These are phyloP conservation scores for Didymella sp. DNA, from an alignment of 2,329 filamentous ascomycete species.

Conservation along the genomic window DNA sequence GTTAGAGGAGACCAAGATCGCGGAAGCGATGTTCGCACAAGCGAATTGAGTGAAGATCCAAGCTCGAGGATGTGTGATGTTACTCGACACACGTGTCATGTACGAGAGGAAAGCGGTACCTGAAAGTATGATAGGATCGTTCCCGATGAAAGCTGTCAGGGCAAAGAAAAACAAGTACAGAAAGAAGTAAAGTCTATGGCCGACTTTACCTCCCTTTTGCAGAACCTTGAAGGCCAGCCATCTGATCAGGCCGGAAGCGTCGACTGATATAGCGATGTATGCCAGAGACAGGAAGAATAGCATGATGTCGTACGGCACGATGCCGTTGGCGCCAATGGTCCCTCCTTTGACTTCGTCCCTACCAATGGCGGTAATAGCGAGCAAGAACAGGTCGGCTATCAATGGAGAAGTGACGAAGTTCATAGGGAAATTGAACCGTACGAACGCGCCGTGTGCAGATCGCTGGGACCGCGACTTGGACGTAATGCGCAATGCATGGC, in stretches of 20 bases:
- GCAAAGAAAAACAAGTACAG: constrained; percentile 75
- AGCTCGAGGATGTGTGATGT: constrained; percentile 72
- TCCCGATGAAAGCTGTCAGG: constrained; percentile 73
- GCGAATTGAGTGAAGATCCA: constrained; percentile 79
- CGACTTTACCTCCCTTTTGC: constrained; percentile 70
- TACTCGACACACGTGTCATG: constrained; percentile 77
- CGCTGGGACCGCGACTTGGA: too few relatives aligned
- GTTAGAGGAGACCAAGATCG: constrained; percentile 78
- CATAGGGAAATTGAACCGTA: constrained; percentile 66
- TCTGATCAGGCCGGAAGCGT: constrained; percentile 75
- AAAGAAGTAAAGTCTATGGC: constrained; percentile 73
- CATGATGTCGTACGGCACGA: constrained; percentile 76
- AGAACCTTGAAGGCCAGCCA: constrained; percentile 75
- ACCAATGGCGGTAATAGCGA: constrained; percentile 73
- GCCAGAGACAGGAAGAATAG: constrained; percentile 75
- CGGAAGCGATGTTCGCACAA: constrained; percentile 75
- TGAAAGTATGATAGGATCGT: constrained; percentile 77
- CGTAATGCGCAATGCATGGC: constrained; percentile 61
- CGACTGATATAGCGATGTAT: constrained; percentile 79
- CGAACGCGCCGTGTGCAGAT: constrained; percentile 53
- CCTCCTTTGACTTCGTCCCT: constrained; percentile 71
- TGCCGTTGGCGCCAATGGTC: constrained; percentile 69
- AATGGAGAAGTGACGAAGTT: constrained; percentile 75
- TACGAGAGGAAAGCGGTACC: constrained; percentile 78
- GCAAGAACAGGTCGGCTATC: constrained; percentile 73